These are phyloP conservation scores for Blastobotrys ciferrii DNA, from an alignment of 1,139 yeast species.

Conservation along the genomic window DNA sequence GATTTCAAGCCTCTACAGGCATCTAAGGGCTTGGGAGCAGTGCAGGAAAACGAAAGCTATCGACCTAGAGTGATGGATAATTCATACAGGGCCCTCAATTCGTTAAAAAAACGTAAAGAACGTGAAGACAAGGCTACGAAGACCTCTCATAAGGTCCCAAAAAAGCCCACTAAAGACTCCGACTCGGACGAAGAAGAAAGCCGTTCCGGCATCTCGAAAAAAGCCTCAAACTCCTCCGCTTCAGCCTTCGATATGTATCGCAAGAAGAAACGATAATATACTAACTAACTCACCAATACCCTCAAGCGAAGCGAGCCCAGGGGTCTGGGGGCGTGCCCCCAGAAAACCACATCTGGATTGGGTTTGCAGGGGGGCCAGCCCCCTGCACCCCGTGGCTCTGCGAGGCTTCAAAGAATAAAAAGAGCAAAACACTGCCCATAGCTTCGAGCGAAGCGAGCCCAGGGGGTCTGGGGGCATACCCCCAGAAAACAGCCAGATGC, in stretches of 20 bases:
- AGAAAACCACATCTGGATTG: no score
- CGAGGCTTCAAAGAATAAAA: no score
- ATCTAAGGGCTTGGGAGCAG: conserved; percentile 25
- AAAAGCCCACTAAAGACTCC: conserved; percentile 1
- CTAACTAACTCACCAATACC: neutral
- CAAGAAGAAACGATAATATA: neutral
- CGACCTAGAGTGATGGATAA: conserved; percentile 4
- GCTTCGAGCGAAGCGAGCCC: no score
- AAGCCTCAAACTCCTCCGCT: neutral
- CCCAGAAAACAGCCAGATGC: no score
- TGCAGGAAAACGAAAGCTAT: neutral
- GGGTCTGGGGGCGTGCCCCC: no score
- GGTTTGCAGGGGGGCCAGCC: no score
- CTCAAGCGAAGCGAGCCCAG: no score
- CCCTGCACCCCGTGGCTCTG: no score
- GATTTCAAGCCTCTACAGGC: conserved; percentile 20
- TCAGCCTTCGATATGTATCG: conserved; percentile 2
- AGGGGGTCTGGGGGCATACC: no score
- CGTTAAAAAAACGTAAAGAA: conserved; percentile 13
- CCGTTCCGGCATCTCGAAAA: conserved; percentile 4
- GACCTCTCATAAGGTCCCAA: conserved; percentile 6
- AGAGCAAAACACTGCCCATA: no score
- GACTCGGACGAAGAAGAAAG: conserved; percentile 18
- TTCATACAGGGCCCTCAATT: conserved; percentile 15
- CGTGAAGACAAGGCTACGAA: neutral